A percentile compares a stretch with the other conserved stretches of the same genome.
Conservation (phyloP, 768 basidiomycete genomes). For the Leccinellum rugosiceps region DNA sequence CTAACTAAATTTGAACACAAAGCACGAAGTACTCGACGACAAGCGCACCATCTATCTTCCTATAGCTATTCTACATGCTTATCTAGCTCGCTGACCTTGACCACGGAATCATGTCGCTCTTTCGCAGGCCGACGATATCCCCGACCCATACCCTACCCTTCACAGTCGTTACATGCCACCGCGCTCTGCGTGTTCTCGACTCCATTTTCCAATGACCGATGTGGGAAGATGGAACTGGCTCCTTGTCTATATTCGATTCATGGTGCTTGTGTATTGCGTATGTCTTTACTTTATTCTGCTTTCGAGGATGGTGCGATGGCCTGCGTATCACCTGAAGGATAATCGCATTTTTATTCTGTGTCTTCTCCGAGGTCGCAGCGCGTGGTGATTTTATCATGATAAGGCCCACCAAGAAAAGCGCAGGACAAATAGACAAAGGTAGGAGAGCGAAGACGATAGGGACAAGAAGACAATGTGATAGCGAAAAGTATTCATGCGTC, state of each 20-base stretch:
- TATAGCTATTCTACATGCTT: slow-evolving; percentile 32
- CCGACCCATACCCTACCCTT: slow-evolving; percentile 22
- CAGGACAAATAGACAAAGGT: neutral
- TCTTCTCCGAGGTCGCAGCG: neutral
- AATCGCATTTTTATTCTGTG: slow-evolving; percentile 21
- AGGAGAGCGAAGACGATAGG: neutral
- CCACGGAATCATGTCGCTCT: slow-evolving; percentile 24
- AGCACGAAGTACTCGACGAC: slow-evolving; percentile 32
- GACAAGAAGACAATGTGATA: slow-evolving; percentile 8
- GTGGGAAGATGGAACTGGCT: slow-evolving; percentile 14
- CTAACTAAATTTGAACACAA: slow-evolving; percentile 1
- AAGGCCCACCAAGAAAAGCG: neutral
- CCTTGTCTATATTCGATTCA: slow-evolving; percentile 25
- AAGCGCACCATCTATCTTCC: slow-evolving; percentile 30
- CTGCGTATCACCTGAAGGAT: slow-evolving; percentile 16
- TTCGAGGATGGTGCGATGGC: slow-evolving; percentile 14
- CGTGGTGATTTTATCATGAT: neutral
- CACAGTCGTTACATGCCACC: slow-evolving; percentile 28
- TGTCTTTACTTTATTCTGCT: slow-evolving; percentile 30
- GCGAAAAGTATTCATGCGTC: neutral
- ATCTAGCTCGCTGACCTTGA: slow-evolving; percentile 31
- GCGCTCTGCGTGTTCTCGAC: slow-evolving; percentile 12
- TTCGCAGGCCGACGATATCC: slow-evolving; percentile 33
- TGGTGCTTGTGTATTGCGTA: slow-evolving; percentile 29
- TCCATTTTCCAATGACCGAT: slow-evolving; percentile 2